A percentile compares a stretch with the other conserved stretches of the same genome.
phyloP scores from a whole-genome alignment of 2,329 filamentous ascomycete genomes.

The Keithomyces neogunnii region DNA sequence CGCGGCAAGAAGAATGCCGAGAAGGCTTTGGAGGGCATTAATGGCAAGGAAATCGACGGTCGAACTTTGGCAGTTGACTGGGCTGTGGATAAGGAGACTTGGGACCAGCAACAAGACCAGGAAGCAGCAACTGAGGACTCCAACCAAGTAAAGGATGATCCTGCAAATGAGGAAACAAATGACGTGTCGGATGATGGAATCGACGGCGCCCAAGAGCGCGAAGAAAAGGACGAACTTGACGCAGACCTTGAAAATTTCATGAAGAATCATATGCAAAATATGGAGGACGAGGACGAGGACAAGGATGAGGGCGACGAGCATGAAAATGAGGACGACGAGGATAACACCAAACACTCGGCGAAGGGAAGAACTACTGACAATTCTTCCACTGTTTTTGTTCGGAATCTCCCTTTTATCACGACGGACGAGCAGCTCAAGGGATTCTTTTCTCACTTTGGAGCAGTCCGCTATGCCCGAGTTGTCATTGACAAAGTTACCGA shows the following conservation, averaged over 20 bases:
- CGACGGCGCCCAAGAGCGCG: constrained; percentile 6
- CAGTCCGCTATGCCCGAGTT: constrained; percentile 81
- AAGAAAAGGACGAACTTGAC: constrained; percentile 32
- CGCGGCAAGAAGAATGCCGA: constrained; percentile 86
- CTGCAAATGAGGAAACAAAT: constrained; percentile 22
- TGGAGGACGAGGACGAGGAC: constrained; percentile 48
- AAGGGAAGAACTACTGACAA: constrained; percentile 46
- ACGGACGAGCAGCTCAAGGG: constrained; percentile 74
- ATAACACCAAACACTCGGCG: constrained; percentile 9
- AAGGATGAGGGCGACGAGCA: constrained; percentile 37
- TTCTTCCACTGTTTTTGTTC: constrained; percentile 77
- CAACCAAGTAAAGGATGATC: constrained; percentile 22
- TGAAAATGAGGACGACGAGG: constrained; percentile 33
- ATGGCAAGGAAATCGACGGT: constrained; percentile 85
- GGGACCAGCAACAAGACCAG: constrained; percentile 54
- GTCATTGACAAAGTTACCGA: constrained; percentile 82
- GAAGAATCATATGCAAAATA: constrained; percentile 47
- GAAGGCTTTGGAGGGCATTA: constrained; percentile 73
- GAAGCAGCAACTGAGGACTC: constrained; percentile 25
- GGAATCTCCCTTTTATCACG: constrained; percentile 85
- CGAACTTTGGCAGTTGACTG: constrained; percentile 88
- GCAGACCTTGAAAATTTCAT: constrained; percentile 47
- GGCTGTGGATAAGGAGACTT: constrained; percentile 87
- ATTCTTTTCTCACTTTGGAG: constrained; percentile 83
- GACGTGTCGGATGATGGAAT: constrained; percentile 15